Evolutionary conservation across 169 alveolate species (phyloP), one percentile per base, ranked within the genome.

Genomic region (Perkinsus marinus): DNA sequence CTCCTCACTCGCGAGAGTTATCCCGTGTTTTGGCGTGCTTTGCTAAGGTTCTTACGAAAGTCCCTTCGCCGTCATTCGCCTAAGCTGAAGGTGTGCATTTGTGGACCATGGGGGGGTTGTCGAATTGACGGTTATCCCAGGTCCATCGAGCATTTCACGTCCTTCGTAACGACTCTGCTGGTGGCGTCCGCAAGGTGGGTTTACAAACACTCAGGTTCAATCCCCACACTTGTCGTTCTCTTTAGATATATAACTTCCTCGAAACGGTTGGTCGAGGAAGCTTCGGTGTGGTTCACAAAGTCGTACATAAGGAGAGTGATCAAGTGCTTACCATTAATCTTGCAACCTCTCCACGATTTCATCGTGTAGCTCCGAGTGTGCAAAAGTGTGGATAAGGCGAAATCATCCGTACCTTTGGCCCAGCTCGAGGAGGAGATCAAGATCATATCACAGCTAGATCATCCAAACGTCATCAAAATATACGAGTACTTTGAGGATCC

Each of bases 351-450:
- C 79, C 7, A 57, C 79, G 68, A 9, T 43, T 10, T 57, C 46
- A 41, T 41, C 10, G 19, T 16, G 3, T 30, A 57, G 79, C 79
- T 57, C 79, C 79, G 94, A 36, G 94, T 93, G 22, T 93, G 94
- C 90, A 93, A 93, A 90, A 69, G 30, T 16, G 92, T 93, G 39
- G 93, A 93, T 43, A 93, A 92, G 7, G 79, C 94, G 69, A 36
- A 91, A 13, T 93, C 94, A 10, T 91, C 90, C 68, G 90, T 93
- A 92, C 90, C 89, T 39, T 17, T 93, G 39, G 93, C 91, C 26
- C 94, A 93, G 57, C 91, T 93, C 46, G 94, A 93, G 41, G 94
- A 92, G 36, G 94, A 93, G 43, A 93, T 93, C 36, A 91, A 92
- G 34, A 93, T 93, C 17, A 89, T 93, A 34, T 91, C 91, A 19